Conservation (phyloP, 352 stramenopile species). For the Aphanomyces stellatus region DNA sequence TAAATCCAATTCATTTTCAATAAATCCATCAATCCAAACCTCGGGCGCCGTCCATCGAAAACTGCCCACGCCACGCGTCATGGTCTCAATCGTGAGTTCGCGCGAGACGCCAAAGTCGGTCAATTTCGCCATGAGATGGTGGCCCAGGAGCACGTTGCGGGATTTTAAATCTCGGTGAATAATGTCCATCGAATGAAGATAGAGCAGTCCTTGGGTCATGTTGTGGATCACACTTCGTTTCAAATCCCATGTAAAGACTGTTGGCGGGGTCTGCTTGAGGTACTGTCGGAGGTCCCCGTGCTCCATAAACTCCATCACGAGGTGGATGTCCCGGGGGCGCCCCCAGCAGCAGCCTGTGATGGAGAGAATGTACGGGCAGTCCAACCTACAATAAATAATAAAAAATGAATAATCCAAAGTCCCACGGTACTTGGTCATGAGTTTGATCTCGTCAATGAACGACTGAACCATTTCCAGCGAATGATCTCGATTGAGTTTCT, state of each 20-base stretch:
- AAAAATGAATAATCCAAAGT: no score
- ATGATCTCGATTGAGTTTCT: background rate
- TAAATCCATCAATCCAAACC: no score
- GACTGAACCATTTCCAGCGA: background rate
- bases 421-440: conserved; percentile 16
- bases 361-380: conserved; percentile 70
- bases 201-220: conserved; percentile 28
- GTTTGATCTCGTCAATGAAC: conserved; percentile 9
- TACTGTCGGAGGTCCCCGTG: background rate
- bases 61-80: conserved; percentile 5
- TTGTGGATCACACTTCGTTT: background rate
- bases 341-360: conserved; percentile 82
- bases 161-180: conserved; percentile 43
- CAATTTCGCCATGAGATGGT: conserved; percentile 19
- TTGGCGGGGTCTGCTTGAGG: conserved; percentile 23
- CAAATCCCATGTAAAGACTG: background rate
- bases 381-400: conserved; percentile 3
- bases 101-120: background rate
- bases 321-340: conserved; percentile 30
- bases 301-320: conserved; percentile 16
- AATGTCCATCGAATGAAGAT: conserved; percentile 28
- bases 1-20: no score
- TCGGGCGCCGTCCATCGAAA: conserved; percentile 15
- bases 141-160: conserved; percentile 30
- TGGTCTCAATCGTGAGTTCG: background rate